A percentile compares a stretch with the other conserved stretches of the same genome.
phyloP scores from a whole-genome alignment of 768 basidiomycete species.

The Megacollybia marginata region DNA sequence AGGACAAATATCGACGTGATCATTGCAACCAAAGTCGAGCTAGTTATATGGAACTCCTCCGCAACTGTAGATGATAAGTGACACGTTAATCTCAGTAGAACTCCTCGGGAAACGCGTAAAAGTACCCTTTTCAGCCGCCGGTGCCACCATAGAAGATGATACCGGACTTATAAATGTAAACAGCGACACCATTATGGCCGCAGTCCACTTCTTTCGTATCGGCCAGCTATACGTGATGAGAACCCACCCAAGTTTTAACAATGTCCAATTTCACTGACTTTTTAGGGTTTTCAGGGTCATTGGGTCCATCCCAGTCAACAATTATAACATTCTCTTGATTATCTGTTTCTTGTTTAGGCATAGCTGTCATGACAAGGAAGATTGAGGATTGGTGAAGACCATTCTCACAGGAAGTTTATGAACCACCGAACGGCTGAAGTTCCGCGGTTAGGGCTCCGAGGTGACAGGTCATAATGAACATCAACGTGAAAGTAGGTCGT shows the following conservation, averaged over 20 bases:
- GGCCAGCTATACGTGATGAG: constrained; percentile 38
- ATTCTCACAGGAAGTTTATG: no score
- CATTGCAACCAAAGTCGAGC: constrained; percentile 40
- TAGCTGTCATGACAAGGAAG: no score
- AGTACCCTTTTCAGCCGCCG: constrained; percentile 35
- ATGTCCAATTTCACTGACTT: constrained; percentile 29
- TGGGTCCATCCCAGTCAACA: constrained; percentile 59
- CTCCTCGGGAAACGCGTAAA: neutral
- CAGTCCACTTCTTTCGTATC: constrained; percentile 53
- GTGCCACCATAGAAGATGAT: constrained; percentile 71
- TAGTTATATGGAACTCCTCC: constrained; percentile 46
- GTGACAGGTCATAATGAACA: no score
- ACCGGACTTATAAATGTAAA: constrained; percentile 67
- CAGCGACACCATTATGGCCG: constrained; percentile 53
- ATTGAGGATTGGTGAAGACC: no score
- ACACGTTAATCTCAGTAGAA: neutral
- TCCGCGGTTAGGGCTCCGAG: no score
- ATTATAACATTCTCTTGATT: constrained; percentile 17
- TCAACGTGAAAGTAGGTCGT: no score
- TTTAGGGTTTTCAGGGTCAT: constrained; percentile 52
- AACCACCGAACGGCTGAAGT: no score
- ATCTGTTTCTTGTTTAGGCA: neutral
- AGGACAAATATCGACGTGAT: constrained; percentile 53
- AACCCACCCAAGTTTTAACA: neutral
- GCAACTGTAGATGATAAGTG: constrained; percentile 4